Base-by-base conservation (phyloP, 345 rosid genomes). In the Mercurialis annua region DNA sequence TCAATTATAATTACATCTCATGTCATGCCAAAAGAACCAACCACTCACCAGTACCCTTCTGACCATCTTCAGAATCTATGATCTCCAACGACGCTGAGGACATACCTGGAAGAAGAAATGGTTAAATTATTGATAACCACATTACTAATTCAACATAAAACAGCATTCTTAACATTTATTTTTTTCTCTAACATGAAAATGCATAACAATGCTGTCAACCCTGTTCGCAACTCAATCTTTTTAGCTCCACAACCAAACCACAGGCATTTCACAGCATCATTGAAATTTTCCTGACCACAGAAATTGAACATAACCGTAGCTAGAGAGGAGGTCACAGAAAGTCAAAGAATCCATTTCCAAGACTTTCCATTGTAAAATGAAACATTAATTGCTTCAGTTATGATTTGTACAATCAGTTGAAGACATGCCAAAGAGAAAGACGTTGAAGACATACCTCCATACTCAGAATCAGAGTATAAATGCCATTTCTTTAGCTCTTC, bases 21-120 rank as follows among this genome's bases (percentile, higher is more conserved):
- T 38, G n/a, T 42, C 14, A 17, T 38, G 2, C n/a, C 20, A 31
- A 29, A 27, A 10, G 71, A 24, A 40, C 10, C 21, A 12, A 29
- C 34, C 44, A 40, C 44, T 40, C 11, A 40, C 44, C 52, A 64
- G 26, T 79, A 78, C 85, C 90, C 40, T 62, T 85, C 63, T 70
- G 54, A 75, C 87, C 90, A 48, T 76, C 77, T 77, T 73, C 82
- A 58, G 75, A 79, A 40, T 82, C 85, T 62, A 57, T 74, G 54
- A 91, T 83, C 83, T 86, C 96, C 78, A 94, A 77, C 8, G 95
- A 93, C 68, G 96, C 98, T 15, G 90, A 87, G 11, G 96, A 93
- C 59, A 86, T 62, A 76, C 98, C 97, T 93, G 81, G 46, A 73
- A 31, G 71, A 11, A 33, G 47, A 61, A 60, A 57, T 9, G 23